phyloP scores from a whole-genome alignment of 495 filamentous ascomycete genomes.

The Aspergillus diversus region DNA sequence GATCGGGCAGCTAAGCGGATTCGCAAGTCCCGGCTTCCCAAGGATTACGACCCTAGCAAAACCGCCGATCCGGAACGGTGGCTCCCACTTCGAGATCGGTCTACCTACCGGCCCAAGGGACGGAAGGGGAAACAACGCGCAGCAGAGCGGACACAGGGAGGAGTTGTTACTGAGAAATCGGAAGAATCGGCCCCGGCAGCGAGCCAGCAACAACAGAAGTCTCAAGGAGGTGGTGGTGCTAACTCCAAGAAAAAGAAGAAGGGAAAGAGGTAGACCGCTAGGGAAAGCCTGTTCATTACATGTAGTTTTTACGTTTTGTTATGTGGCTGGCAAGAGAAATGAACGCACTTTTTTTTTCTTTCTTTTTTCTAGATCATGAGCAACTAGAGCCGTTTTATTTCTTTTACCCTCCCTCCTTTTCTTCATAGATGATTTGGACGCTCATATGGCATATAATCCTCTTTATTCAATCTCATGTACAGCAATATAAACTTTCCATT shows the following conservation, averaged over 20 bases:
- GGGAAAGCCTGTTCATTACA: background rate
- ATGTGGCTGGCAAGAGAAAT: background rate
- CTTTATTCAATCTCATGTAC: too few species aligned
- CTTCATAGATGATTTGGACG: too few species aligned
- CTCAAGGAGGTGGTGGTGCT: conserved; percentile 43
- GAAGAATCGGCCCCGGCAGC: conserved; percentile 63
- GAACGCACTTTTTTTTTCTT: background rate
- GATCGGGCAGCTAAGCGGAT: conserved; percentile 63
- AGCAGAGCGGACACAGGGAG: conserved; percentile 82
- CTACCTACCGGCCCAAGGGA: conserved; percentile 85
- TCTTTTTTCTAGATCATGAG: too few species aligned
- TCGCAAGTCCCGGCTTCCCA: conserved; percentile 71
- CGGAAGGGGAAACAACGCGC: conserved; percentile 85
- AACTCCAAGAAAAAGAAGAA: conserved; percentile 70
- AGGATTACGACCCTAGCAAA: conserved; percentile 76
- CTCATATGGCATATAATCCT: too few species aligned
- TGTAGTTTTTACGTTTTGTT: background rate
- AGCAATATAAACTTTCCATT: too few species aligned
- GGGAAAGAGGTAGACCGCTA: conserved; percentile 27
- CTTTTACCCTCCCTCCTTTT: too few species aligned
- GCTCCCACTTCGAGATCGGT: conserved; percentile 87
- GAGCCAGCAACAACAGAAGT: conserved; percentile 43
- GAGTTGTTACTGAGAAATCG: conserved; percentile 68
- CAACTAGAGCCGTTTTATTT: too few species aligned
- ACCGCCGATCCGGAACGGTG: conserved; percentile 87